Percentiles rank a stretch among this genome's conserved stretches.
Conservation (phyloP, 2,329 filamentous ascomycete species). For the Samsoniella hepiali region DNA sequence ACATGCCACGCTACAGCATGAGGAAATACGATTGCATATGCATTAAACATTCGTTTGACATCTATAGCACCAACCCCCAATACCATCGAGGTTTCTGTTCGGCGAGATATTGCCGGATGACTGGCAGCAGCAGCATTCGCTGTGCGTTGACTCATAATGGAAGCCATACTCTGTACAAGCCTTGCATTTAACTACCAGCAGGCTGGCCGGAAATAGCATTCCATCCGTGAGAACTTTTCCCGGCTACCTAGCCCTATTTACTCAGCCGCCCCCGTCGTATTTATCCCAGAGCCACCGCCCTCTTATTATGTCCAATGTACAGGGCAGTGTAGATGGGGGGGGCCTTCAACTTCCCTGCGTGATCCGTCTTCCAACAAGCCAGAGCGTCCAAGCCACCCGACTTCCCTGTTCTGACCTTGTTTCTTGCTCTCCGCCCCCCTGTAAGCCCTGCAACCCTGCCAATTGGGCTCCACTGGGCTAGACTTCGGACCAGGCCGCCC, state of each 20-base stretch:
- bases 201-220: conserved; percentile 4
- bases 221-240: background rate
- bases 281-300: background rate
- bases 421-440: background rate
- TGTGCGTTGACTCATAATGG: background rate
- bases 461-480: background rate
- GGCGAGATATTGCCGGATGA: background rate
- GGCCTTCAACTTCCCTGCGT: no score
- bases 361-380: background rate
- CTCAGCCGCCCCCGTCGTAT: background rate
- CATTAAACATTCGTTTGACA: background rate
- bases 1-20: background rate
- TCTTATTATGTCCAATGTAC: no score
- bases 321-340: no score
- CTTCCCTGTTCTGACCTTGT: background rate
- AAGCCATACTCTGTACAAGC: background rate
- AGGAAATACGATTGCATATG: background rate
- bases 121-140: background rate
- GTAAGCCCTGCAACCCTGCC: background rate
- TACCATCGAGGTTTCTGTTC: background rate
- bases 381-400: background rate
- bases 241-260: background rate
- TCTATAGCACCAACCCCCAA: background rate
- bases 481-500: conserved; percentile 6
- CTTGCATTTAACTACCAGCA: background rate